Percentiles rank a stretch among this genome's conserved stretches.
Evolutionary conservation across 148 eudicot species (phyloP).

Genomic region (Vaccinium darrowii): DNA sequence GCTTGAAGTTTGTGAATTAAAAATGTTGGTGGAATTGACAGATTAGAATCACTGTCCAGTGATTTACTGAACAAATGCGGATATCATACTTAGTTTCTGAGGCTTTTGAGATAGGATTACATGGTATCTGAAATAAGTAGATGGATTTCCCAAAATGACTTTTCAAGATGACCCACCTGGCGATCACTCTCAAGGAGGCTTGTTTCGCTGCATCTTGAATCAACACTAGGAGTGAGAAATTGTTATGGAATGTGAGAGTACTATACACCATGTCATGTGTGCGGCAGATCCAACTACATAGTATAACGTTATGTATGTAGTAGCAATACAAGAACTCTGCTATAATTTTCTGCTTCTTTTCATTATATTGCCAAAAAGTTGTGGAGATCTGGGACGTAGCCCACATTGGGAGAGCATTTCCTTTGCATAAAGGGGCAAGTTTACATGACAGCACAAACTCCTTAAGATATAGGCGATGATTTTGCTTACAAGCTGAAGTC

Average conservation of each 20-base stretch:
- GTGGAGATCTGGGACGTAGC: not conserved
- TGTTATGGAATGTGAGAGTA: not conserved
- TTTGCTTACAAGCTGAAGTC: not conserved
- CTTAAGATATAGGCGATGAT: not conserved
- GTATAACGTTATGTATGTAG: too few relatives aligned
- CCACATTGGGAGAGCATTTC: not conserved
- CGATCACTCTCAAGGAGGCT: not conserved
- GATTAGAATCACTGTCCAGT: not conserved
- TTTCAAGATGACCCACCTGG: not conserved
- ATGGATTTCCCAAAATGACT: not conserved
- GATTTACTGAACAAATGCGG: not conserved
- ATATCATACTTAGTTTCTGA: not conserved
- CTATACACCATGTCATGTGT: too few relatives aligned
- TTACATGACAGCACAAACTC: not conserved
- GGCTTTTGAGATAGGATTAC: not conserved
- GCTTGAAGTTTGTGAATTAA: not conserved
- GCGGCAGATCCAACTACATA: not conserved
- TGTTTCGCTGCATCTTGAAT: not conserved
- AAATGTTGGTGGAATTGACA: not conserved
- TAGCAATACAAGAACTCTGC: too few relatives aligned
- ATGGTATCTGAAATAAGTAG: not conserved
- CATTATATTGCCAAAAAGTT: too few relatives aligned
- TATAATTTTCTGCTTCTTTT: too few relatives aligned
- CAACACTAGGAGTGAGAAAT: not conserved
- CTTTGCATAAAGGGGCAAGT: not conserved